Evolutionary conservation across 352 stramenopile species (phyloP).

Genomic region (Lagenidium giganteum): DNA sequence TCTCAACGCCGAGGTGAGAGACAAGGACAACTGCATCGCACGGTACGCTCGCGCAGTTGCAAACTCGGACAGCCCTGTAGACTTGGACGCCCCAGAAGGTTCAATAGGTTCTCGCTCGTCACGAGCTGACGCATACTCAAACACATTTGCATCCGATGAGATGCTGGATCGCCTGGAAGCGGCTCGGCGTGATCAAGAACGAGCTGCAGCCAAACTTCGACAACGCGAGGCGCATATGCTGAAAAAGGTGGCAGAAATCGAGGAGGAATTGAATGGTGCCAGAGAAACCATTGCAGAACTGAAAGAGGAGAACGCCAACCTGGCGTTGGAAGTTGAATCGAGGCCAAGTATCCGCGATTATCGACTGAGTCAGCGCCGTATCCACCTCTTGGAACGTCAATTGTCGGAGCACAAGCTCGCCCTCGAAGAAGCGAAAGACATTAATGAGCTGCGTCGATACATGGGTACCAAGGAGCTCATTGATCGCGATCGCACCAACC

Average conservation of each 20-base stretch:
- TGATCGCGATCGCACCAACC: constrained; percentile 70
- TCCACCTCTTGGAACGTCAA: constrained; percentile 74
- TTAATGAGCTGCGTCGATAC: constrained; percentile 74
- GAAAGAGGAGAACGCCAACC: constrained; percentile 79
- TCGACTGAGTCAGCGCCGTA: constrained; percentile 56
- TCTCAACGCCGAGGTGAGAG: constrained; percentile 65
- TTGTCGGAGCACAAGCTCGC: constrained; percentile 67
- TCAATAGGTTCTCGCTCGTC: too few relatives aligned
- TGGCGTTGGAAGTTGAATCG: constrained; percentile 70
- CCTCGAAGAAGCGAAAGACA: constrained; percentile 66
- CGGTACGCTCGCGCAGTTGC: constrained; percentile 8
- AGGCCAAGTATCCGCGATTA: constrained; percentile 82
- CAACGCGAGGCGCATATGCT: constrained; percentile 69
- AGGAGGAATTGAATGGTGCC: constrained; percentile 58
- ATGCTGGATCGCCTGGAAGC: constrained; percentile 73
- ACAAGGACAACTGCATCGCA: constrained; percentile 74
- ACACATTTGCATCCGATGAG: too few relatives aligned
- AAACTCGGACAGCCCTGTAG: too few relatives aligned
- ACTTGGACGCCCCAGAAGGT: too few relatives aligned
- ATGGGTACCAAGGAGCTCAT: constrained; percentile 82
- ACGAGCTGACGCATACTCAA: too few relatives aligned
- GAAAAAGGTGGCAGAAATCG: constrained; percentile 71
- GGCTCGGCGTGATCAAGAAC: constrained; percentile 67
- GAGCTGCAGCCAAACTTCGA: constrained; percentile 47
- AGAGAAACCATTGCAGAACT: constrained; percentile 61